Percentiles rank a stretch among this genome's conserved stretches.
Conservation (phyloP, 495 filamentous ascomycete genomes). For the Aspergillus carlsbadensis region DNA sequence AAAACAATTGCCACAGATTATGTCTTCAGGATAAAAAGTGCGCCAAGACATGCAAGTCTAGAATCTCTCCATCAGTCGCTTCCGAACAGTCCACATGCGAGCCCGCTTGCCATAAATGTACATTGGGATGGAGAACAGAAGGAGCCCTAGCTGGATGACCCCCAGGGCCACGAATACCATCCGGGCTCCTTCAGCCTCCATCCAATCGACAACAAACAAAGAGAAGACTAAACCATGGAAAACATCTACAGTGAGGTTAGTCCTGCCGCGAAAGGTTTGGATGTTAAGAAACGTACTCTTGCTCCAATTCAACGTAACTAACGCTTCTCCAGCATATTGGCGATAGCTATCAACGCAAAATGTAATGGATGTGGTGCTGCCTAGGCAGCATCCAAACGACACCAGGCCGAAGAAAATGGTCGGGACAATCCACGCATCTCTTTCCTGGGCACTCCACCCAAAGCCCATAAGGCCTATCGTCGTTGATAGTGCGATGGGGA, state of each 20-base stretch:
- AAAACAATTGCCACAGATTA: background rate
- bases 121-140: conserved; percentile 83
- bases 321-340: conserved; percentile 90
- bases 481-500: conserved; percentile 76
- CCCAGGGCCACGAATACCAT: conserved; percentile 79
- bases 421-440: conserved; percentile 86
- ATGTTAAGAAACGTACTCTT: conserved; percentile 59
- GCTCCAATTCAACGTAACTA: conserved; percentile 92
- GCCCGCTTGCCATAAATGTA: conserved; percentile 93
- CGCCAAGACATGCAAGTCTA: conserved; percentile 30
- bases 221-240: conserved; percentile 89
- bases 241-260: conserved; percentile 53
- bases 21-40: background rate
- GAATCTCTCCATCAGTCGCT: conserved; percentile 86
- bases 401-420: conserved; percentile 91
- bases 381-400: conserved; percentile 90
- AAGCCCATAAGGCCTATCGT: conserved; percentile 89
- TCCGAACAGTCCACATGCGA: conserved; percentile 94
- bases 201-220: conserved; percentile 86
- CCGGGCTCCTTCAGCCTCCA: conserved; percentile 71
- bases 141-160: conserved; percentile 76
- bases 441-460: conserved; percentile 78
- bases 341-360: conserved; percentile 93
- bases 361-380: conserved; percentile 91
- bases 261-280: background rate